Base-by-base conservation (phyloP, 2,329 filamentous ascomycete species). In the Fusarium piperis region DNA sequence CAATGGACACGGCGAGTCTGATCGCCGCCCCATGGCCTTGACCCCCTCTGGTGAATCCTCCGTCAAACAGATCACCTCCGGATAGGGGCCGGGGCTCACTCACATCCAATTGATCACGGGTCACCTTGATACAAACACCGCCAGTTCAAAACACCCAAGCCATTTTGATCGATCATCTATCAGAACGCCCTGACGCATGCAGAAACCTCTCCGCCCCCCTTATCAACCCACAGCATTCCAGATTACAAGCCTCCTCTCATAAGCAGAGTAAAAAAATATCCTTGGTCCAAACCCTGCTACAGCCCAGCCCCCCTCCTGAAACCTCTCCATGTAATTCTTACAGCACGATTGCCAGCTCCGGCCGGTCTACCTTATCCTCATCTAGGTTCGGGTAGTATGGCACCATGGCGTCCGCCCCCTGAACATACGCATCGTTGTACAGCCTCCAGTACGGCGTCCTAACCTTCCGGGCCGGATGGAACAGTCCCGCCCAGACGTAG, bases 381-480 rank as follows among this genome's bases (percentile, higher is more conserved):
- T 93, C 92, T 71, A 98, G 83, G 72, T 92, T 92, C 1, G 95
- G 96, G 79, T 98, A 99, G 78, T 97, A 98, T 3, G 96, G 97
- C 62, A 99, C 93, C 91, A 99, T 97, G 30, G 94, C 90, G 81
- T 99, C 96, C 18, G 95, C 95, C 33, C 89, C 91, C 79, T 97
- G 94, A 53, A 98, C 95, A 79, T 99, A 99, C 4, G 95, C 94
- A 81, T 98, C 94, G 77, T 99, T 99, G 84, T 98, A 98, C 46
- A 99, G 85, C 65, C 96, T 88, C 95, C 96, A 99, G 84, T 98
- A 99, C 20, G 97, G 96, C 71, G 90, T 92, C 68, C 96, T 89
- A 60, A 99, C 96, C 84, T 98, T 98, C 70, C 96, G 89, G 4
- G 96, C 96, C 0, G 96, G 95, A 80, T 99, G 97, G 87, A 99